Percentiles rank a stretch among this genome's conserved stretches.
Evolutionary conservation across 75 land plant species (phyloP).

Genomic region (Azolla pinnata): DNA sequence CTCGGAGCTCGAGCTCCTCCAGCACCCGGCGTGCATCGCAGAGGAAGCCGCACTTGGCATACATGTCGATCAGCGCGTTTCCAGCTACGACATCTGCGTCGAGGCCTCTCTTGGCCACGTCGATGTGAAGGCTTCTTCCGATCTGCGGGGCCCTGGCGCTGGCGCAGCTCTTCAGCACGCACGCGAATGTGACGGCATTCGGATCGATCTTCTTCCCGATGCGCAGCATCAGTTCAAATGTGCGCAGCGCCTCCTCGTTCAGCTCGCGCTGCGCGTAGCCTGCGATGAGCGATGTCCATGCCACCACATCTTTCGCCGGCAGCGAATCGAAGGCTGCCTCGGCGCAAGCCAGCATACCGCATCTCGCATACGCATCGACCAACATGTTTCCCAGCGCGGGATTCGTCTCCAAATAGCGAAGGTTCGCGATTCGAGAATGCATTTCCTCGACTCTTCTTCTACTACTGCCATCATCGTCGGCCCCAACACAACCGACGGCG

Average conservation of each 20-base stretch:
- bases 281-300: conserved; percentile 52
- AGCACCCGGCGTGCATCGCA: conserved; percentile 23
- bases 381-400: too few species aligned
- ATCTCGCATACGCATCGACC: conserved; percentile 21
- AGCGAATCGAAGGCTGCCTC: conserved; percentile 23
- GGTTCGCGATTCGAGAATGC: too few species aligned
- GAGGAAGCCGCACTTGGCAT: conserved; percentile 22
- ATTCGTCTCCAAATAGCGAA: too few species aligned
- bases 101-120: conserved; percentile 21
- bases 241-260: conserved; percentile 20
- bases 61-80: conserved; percentile 28
- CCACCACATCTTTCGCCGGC: conserved; percentile 31
- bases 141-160: conserved; percentile 4
- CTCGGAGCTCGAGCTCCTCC: conserved; percentile 18
- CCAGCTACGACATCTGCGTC: neutral
- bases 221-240: conserved; percentile 44
- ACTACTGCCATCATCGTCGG: too few species aligned
- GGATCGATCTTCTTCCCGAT: neutral
- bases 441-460: too few species aligned
- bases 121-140: conserved; percentile 36
- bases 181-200: conserved; percentile 35
- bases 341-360: conserved; percentile 14
- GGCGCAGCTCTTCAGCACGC: conserved; percentile 3
- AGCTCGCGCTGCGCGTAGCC: conserved; percentile 44
- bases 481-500: too few species aligned